Conservation (phyloP, 345 rosid genomes). For the Lumnitzera littorea region DNA sequence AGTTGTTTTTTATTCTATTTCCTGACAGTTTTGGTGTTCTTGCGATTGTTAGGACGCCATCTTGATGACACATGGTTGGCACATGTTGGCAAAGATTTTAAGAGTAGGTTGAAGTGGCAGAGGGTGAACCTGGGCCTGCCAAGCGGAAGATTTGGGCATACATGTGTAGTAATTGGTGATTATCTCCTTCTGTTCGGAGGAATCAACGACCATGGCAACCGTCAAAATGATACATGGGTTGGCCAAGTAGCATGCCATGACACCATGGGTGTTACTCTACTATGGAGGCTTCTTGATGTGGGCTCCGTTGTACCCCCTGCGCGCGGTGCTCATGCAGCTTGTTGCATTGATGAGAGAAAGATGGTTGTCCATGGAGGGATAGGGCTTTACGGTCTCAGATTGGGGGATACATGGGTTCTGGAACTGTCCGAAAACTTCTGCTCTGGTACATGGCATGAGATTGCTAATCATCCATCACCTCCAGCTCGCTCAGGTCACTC, state of each 20-base stretch:
- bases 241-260: constrained; percentile 49
- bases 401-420: constrained; percentile 80
- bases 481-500: constrained; percentile 95
- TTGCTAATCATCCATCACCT: constrained; percentile 53
- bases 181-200: constrained; percentile 79
- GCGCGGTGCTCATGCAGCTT: constrained; percentile 94
- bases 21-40: background rate
- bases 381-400: constrained; percentile 56
- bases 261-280: constrained; percentile 27
- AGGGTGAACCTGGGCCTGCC: constrained; percentile 65
- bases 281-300: constrained; percentile 66
- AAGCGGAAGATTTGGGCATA: constrained; percentile 92
- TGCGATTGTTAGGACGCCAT: constrained; percentile 59
- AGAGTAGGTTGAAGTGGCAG: constrained; percentile 44
- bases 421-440: constrained; percentile 55
- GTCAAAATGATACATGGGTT: constrained; percentile 83
- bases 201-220: constrained; percentile 73
- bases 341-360: constrained; percentile 50
- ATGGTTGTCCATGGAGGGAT: constrained; percentile 91
- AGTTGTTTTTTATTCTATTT: constrained; percentile 3
- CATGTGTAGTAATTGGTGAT: constrained; percentile 54
- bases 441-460: constrained; percentile 58
- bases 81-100: constrained; percentile 43
- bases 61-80: constrained; percentile 95
- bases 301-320: constrained; percentile 56